Base-by-base conservation (phyloP, 306 rosid species). In the Dryas drummondii region DNA sequence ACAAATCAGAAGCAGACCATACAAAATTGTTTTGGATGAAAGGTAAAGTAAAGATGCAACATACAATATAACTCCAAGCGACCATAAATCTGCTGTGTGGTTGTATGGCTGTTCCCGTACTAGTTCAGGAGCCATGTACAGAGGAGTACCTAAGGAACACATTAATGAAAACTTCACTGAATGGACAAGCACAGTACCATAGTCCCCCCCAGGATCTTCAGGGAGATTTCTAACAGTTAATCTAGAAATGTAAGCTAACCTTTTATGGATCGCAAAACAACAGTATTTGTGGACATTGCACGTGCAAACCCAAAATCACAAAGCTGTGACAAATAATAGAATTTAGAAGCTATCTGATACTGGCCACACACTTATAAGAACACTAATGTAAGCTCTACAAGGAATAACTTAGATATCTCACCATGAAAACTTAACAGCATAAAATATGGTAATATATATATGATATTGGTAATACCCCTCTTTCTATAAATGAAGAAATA, bases 271-370 rank as follows among this genome's bases (percentile, higher is more conserved):
- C 96, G 91, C 84, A 94, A 84, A 80, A 94, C 97, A 84, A 94
- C 97, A 71, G 97, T 94, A 63, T 94, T 94, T 60, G 97, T 89
- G 61, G 99, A 94, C 99, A 94, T 94, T 68, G 99, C 99, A 40
- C 99, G 97, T 67, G 99, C 99, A 87, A 94, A 94, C 56, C 99
- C 99, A 84, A 94, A 94, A 89, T 94, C 98, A 78, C 99, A 94
- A 71, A 92, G 99, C 99, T 94, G 86, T 47, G 49, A 73, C 45
- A 76, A 80, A 80, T 73, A 45, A 76, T 15, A 42, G 27, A 54
- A 79, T 17, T 58, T 50, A 60, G 6, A 68, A 57, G 57, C 52
- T 58, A 60, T 50, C 47, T 63, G 42, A 71, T 26, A 54, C 37
- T 6, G 51, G 72, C 55, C 6, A 77, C 42, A 12, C 14, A 41